Evolutionary conservation across 2,329 filamentous ascomycete species (phyloP).

Genomic region (Neopestalotiopsis clavispora): DNA sequence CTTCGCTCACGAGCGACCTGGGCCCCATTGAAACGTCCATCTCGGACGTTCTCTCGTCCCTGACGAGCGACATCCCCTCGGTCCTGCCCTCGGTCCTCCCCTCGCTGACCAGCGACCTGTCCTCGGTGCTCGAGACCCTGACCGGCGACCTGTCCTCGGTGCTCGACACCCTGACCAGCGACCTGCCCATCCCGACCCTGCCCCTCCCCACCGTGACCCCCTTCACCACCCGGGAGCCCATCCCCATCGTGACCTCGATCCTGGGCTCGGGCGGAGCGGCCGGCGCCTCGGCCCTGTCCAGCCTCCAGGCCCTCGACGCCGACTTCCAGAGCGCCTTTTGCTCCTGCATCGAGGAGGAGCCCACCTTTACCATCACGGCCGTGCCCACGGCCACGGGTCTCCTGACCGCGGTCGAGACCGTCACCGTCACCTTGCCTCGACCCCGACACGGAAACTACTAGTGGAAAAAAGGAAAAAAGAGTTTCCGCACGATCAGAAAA

Average conservation of each 20-base stretch:
- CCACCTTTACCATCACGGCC: not conserved
- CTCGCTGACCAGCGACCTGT: not conserved
- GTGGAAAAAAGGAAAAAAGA: not conserved
- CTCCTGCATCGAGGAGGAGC: not conserved
- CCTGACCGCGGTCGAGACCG: not conserved
- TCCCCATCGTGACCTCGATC: not conserved
- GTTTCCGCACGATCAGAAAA: no score
- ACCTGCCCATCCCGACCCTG: not conserved
- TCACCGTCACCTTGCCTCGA: not conserved
- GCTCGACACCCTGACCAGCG: not conserved
- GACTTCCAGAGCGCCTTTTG: not conserved
- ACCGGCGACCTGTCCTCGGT: not conserved
- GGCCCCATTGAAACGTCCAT: not conserved
- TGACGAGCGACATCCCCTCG: not conserved
- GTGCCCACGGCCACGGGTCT: not conserved
- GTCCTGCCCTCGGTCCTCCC: not conserved
- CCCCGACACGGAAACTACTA: not conserved
- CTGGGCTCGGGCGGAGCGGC: not conserved
- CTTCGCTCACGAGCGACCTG: not conserved
- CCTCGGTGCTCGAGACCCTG: not conserved
- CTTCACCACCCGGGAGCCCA: not conserved
- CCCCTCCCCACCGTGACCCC: not conserved
- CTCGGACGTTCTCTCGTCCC: not conserved
- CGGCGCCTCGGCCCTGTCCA: not conserved
- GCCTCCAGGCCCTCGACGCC: not conserved